Evolutionary conservation across 768 basidiomycete species (phyloP).

Genomic region (Cystofilobasidium ferigula): DNA sequence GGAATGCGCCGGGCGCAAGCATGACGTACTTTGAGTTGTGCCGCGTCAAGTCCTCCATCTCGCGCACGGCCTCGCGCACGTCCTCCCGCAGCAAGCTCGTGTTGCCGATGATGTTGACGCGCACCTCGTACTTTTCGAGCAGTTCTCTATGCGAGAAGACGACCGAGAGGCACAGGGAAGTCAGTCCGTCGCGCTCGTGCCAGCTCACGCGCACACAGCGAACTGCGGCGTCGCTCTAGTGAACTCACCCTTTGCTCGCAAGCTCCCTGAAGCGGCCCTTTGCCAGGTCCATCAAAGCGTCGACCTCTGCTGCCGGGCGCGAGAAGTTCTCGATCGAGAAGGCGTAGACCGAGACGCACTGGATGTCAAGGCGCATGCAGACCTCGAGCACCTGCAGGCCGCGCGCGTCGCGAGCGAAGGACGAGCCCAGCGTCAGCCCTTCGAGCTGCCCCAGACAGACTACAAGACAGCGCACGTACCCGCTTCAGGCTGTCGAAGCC

Average conservation of each 20-base stretch:
- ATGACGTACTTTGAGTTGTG: slow-evolving; percentile 54
- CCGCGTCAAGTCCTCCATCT: slow-evolving; percentile 66
- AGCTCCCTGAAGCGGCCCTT: slow-evolving; percentile 67
- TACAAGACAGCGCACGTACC: slow-evolving; percentile 53
- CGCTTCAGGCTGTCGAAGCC: slow-evolving; percentile 69
- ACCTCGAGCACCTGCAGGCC: slow-evolving; percentile 62
- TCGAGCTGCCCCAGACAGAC: too few relatives aligned
- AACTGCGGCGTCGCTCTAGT: too few relatives aligned
- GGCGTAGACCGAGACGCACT: slow-evolving; percentile 87
- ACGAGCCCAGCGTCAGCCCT: neutral
- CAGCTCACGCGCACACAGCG: neutral
- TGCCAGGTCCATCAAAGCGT: slow-evolving; percentile 73
- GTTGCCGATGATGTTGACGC: slow-evolving; percentile 70
- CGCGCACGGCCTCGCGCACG: slow-evolving; percentile 56
- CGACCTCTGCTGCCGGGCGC: slow-evolving; percentile 71
- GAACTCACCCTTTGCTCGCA: slow-evolving; percentile 62
- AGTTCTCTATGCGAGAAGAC: slow-evolving; percentile 52
- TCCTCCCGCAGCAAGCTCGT: slow-evolving; percentile 62
- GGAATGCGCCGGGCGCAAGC: neutral
- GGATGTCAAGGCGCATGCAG: slow-evolving; percentile 65
- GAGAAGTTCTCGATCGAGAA: slow-evolving; percentile 98
- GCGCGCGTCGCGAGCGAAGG: neutral
- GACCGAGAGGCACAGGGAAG: neutral
- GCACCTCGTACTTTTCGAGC: slow-evolving; percentile 68
- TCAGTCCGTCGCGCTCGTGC: neutral